Base-by-base conservation (phyloP, 257 asterid species). In the Dorcoceras hygrometricum region DNA sequence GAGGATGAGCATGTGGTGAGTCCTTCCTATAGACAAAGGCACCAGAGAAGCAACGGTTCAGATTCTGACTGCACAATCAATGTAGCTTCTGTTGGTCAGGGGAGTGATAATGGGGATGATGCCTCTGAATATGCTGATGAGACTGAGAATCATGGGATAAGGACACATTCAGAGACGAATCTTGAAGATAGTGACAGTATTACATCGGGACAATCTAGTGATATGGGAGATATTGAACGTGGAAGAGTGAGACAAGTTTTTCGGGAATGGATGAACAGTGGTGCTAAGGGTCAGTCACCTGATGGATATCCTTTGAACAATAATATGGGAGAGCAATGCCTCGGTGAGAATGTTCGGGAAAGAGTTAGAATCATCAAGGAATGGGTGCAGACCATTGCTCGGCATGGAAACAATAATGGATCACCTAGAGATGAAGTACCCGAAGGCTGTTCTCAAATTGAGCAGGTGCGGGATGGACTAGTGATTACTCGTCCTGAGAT, bases 221-320 rank as follows among this genome's bases (percentile, higher is more conserved):
- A 86, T 66, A 72, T 90, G 76, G 97, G 96, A 63, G 92, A 84
- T 67, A 78, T 70, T 12, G 97, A 93, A 67, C 67, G 96, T 46
- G 89, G 84, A 69, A 84, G 95, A 50, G 97, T 90, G 68, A 80
- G 99, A 27, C 87, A 85, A 73, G 77, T 85, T 67, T 88, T 88
- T 59, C 90, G 62, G 54, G 96, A 86, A 72, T 88, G 99, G 99
- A 83, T 72, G 87, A 81, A 67, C 68, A 69, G 69, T 57, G 86
- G 89, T 66, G 73, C 73, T 24, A 78, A 78, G 76, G 72, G 70
- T 43, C 82, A 70, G 74, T 65, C 86, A 1, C 39, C 82, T 18
- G 70, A 57, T 73, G 79, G 53, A 25, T 80, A 77, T 8, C 63
- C 28, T 10, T 8, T 57, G 36, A 80, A 76, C 65, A 76, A 71